phyloP scores from a whole-genome alignment of 129 eudicot genomes.

The Scalesia atractyloides region DNA sequence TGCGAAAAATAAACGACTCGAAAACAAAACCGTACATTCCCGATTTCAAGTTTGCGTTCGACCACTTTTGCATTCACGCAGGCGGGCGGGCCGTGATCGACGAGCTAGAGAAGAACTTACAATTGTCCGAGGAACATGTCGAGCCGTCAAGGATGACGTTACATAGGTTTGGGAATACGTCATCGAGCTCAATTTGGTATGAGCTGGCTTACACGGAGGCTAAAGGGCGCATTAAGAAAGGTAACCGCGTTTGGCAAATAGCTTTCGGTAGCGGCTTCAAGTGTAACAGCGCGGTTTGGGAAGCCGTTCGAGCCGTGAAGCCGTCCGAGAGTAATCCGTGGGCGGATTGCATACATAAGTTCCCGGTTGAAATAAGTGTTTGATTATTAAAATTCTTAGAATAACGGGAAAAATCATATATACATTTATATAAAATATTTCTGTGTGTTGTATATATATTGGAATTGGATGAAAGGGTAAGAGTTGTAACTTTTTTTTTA shows the following conservation, averaged over 20 bases:
- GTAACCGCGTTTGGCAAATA: slow-evolving; percentile 58
- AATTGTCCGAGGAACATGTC: slow-evolving; percentile 38
- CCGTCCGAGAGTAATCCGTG: slow-evolving; percentile 41
- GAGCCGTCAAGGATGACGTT: slow-evolving; percentile 63
- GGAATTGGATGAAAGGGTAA: neutral
- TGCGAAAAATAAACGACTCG: slow-evolving; percentile 27
- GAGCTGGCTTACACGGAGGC: slow-evolving; percentile 55
- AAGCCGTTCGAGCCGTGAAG: slow-evolving; percentile 43
- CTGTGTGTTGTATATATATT: no score
- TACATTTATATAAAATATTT: no score
- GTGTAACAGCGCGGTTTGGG: slow-evolving; percentile 68
- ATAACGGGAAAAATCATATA: neutral
- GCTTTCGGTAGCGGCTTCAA: slow-evolving; percentile 64
- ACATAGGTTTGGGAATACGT: slow-evolving; percentile 58
- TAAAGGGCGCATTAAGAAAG: slow-evolving; percentile 48
- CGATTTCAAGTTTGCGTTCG: slow-evolving; percentile 55
- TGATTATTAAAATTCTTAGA: neutral
- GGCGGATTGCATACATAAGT: slow-evolving; percentile 43
- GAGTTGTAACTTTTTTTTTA: neutral
- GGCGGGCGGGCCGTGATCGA: slow-evolving; percentile 64
- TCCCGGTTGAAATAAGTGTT: slow-evolving; percentile 28
- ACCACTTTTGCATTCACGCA: slow-evolving; percentile 61
- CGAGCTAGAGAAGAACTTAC: slow-evolving; percentile 50
- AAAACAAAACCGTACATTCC: slow-evolving; percentile 52
- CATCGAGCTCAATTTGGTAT: slow-evolving; percentile 60